Percentiles rank a stretch among this genome's conserved stretches.
These are phyloP conservation scores for Boeremia lycopersici DNA, from an alignment of 2,329 filamentous ascomycete genomes.

Conservation along the genomic window DNA sequence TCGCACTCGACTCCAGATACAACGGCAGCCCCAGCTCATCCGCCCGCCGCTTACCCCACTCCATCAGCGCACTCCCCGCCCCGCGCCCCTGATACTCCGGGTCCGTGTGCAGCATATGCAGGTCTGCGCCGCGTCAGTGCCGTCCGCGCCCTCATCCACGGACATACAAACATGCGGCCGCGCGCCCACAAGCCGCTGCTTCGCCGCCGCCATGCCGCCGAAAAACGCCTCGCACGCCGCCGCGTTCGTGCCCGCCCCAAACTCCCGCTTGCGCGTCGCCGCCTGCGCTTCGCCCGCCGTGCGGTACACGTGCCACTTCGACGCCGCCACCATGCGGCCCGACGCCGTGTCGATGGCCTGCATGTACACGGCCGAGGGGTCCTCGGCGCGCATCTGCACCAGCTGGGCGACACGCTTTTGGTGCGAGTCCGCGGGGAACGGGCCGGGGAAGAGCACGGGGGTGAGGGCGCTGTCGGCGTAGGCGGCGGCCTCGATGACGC, in stretches of 20 bases:
- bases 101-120: conserved; percentile 37
- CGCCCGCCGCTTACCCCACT: conserved; percentile 30
- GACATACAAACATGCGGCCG: conserved; percentile 36
- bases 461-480: conserved; percentile 26
- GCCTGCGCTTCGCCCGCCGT: conserved; percentile 20
- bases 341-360: conserved; percentile 35
- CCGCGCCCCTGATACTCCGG: conserved; percentile 32
- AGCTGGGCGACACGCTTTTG: conserved; percentile 4
- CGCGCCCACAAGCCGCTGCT: conserved; percentile 27
- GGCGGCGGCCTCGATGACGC: conserved; percentile 29
- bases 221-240: conserved; percentile 36
- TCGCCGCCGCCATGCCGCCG: conserved; percentile 23
- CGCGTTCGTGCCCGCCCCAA: conserved; percentile 26
- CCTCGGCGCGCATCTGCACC: conserved; percentile 1
- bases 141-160: background rate
- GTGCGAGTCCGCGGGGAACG: conserved; percentile 8
- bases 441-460: conserved; percentile 34
- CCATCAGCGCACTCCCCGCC: conserved; percentile 30
- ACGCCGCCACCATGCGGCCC: conserved; percentile 33
- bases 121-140: conserved; percentile 18
- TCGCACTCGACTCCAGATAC: conserved; percentile 34
- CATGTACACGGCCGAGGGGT: conserved; percentile 18
- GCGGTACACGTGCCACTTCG: conserved; percentile 39
- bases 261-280: conserved; percentile 18
- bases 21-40: conserved; percentile 31